A percentile compares a stretch with the other conserved stretches of the same genome.
Conservation (phyloP, 2,329 filamentous ascomycete species). For the Paraphoma chrysanthemicola region DNA sequence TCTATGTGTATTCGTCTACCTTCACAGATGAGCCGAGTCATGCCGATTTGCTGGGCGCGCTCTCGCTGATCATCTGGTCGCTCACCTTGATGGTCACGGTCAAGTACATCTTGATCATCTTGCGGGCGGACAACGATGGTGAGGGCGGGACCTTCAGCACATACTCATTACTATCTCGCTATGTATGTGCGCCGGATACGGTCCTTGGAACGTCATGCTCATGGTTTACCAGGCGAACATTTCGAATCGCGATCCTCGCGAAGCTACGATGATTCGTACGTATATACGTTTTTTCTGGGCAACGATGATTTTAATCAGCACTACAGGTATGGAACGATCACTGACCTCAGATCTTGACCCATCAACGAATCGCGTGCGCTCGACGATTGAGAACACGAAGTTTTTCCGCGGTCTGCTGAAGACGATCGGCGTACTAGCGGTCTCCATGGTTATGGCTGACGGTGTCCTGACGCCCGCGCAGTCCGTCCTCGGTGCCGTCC, state of each 20-base stretch:
- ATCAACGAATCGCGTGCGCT: conserved; percentile 61
- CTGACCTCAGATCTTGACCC: conserved; percentile 62
- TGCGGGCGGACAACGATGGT: conserved; percentile 73
- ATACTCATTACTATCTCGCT: conserved; percentile 67
- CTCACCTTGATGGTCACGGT: conserved; percentile 72
- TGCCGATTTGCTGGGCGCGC: conserved; percentile 67
- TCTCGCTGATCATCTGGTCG: conserved; percentile 74
- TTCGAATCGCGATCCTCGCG: conserved; percentile 64
- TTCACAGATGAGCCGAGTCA: conserved; percentile 61
- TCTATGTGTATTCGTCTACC: conserved; percentile 75
- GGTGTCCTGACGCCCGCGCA: conserved; percentile 74
- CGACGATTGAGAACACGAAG: conserved; percentile 64
- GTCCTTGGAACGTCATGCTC: no score
- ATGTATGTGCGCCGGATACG: conserved; percentile 45
- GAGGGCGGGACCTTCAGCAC: conserved; percentile 74
- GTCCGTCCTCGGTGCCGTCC: conserved; percentile 72
- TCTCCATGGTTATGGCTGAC: conserved; percentile 72
- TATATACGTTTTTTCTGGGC: not conserved
- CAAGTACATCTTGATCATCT: conserved; percentile 72
- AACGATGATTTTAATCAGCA: not conserved
- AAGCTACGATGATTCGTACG: conserved; percentile 59
- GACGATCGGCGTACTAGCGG: conserved; percentile 68
- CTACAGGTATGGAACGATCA: conserved; percentile 61
- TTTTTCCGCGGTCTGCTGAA: conserved; percentile 64
- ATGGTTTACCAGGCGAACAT: conserved; percentile 62